Conservation (phyloP, 257 asterid genomes). For the Lycium ferocissimum region DNA sequence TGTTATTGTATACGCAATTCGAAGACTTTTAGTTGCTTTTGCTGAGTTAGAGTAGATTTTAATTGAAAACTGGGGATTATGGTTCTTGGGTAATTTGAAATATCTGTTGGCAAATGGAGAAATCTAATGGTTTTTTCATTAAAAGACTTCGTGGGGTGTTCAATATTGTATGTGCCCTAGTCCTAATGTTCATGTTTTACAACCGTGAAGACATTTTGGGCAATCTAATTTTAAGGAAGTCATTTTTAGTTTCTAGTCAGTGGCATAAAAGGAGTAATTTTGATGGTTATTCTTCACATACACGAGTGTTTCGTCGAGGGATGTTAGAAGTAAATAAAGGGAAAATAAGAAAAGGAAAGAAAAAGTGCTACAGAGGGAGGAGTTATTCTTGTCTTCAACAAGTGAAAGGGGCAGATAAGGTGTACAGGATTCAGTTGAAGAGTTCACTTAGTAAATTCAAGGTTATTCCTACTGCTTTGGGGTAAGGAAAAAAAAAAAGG, state of each 20-base stretch:
- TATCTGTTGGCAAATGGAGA: constrained; percentile 47
- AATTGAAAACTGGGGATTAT: constrained; percentile 11
- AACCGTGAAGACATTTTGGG: constrained; percentile 51
- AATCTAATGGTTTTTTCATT: constrained; percentile 37
- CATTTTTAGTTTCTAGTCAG: constrained; percentile 39
- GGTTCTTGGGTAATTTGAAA: constrained; percentile 26
- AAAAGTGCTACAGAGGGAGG: too few relatives aligned
- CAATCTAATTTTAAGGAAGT: constrained; percentile 43
- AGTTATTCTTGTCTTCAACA: too few relatives aligned
- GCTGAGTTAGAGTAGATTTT: not conserved
- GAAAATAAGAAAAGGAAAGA: too few relatives aligned
- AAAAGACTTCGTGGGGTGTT: constrained; percentile 59
- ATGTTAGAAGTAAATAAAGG: constrained; percentile 47
- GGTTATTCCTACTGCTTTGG: too few relatives aligned
- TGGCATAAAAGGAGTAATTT: constrained; percentile 53
- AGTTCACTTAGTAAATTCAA: too few relatives aligned
- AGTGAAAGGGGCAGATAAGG: too few relatives aligned
- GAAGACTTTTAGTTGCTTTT: constrained; percentile 3
- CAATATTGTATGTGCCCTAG: constrained; percentile 61
- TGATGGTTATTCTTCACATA: constrained; percentile 20
- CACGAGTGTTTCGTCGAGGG: constrained; percentile 46
- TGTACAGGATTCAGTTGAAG: too few relatives aligned
- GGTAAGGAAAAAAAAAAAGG: too few relatives aligned
- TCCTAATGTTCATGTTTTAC: constrained; percentile 58
- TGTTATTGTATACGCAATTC: not conserved